Conservation (phyloP, 345 rosid genomes). For the Psidium friedrichsthalianum region DNA sequence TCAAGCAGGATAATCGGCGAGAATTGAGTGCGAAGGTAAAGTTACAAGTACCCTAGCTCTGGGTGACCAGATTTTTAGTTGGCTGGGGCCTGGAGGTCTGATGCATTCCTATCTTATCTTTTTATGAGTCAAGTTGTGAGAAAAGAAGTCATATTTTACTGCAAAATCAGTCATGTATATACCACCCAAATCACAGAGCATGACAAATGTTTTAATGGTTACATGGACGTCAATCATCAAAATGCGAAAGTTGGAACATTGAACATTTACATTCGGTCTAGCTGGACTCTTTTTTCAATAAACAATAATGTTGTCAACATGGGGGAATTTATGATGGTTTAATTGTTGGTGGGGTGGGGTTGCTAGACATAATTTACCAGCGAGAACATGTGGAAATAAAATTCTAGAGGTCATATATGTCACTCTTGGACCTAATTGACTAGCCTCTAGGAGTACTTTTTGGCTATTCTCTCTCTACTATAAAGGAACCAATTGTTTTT, state of each 20-base stretch:
- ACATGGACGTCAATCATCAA: too few species aligned
- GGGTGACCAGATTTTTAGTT: not conserved
- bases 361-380: too few species aligned
- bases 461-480: not conserved
- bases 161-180: not conserved
- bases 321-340: not conserved
- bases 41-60: not conserved
- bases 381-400: too few species aligned
- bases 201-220: not conserved
- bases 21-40: slow-evolving; percentile 91
- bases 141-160: not conserved
- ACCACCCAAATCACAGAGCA: not conserved
- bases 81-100: not conserved
- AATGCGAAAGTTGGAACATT: too few species aligned
- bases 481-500: not conserved
- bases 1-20: slow-evolving; percentile 91
- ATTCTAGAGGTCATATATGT: too few species aligned
- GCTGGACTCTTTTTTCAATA: too few species aligned
- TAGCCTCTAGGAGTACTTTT: not conserved
- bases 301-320: too few species aligned
- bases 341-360: not conserved
- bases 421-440: not conserved
- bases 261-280: too few species aligned
- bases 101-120: not conserved
- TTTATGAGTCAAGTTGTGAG: not conserved